Evolutionary conservation across 345 rosid genomes (phyloP).

Genomic region (Trapa bicornis): DNA sequence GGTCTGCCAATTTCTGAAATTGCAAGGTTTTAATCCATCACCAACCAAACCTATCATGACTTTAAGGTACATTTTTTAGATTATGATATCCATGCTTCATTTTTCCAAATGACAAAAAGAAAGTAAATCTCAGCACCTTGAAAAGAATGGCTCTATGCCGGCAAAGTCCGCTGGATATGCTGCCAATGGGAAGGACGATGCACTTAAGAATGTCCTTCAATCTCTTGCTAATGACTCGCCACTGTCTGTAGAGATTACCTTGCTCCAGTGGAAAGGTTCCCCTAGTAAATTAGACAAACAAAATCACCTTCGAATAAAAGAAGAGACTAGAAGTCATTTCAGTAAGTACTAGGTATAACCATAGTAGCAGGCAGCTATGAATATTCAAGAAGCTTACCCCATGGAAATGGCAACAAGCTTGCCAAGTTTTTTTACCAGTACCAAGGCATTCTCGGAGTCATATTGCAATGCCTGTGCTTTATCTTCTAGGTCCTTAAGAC

Average conservation of each 20-base stretch:
- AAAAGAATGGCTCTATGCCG: constrained; percentile 92
- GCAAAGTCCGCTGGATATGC: constrained; percentile 76
- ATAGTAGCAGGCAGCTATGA: not conserved
- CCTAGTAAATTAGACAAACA: constrained; percentile 28
- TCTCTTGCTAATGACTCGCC: constrained; percentile 63
- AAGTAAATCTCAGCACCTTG: constrained; percentile 36
- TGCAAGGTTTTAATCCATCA: constrained; percentile 8
- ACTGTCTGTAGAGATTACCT: constrained; percentile 69
- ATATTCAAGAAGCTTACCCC: constrained; percentile 41
- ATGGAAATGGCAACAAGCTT: constrained; percentile 74
- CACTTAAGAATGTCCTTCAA: constrained; percentile 57
- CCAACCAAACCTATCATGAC: constrained; percentile 1
- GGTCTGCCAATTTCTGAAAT: constrained; percentile 89
- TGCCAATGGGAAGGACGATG: constrained; percentile 77
- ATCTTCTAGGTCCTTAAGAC: constrained; percentile 69
- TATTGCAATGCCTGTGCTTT: constrained; percentile 71
- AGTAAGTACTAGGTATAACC: not conserved
- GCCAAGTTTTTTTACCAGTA: constrained; percentile 72
- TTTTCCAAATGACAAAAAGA: not conserved
- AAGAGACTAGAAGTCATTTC: not conserved
- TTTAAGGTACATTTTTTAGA: not conserved
- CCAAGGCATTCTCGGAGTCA: constrained; percentile 57
- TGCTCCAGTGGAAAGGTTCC: constrained; percentile 71
- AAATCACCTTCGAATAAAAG: not conserved
- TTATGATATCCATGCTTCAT: not conserved